phyloP scores from a whole-genome alignment of 495 filamentous ascomycete species.

The Cercophora sp. region DNA sequence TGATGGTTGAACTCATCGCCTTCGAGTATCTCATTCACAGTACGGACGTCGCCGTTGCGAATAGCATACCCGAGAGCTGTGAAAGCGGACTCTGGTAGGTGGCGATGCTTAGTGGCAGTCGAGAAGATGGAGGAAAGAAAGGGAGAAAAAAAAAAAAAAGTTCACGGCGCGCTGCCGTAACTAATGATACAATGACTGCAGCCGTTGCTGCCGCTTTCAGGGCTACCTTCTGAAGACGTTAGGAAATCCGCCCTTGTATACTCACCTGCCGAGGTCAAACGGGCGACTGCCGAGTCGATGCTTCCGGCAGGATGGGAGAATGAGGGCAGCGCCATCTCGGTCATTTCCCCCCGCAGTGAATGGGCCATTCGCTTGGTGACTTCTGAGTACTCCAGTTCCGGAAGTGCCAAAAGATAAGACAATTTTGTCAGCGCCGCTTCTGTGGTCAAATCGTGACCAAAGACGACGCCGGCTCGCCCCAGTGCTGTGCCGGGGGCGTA shows the following conservation, averaged over 20 bases:
- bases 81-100: conserved; percentile 47
- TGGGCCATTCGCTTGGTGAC: conserved; percentile 69
- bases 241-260: not conserved
- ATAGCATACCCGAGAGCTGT: conserved; percentile 81
- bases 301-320: conserved; percentile 70
- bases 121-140: not conserved
- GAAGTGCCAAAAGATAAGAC: conserved; percentile 75
- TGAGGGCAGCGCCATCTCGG: conserved; percentile 56
- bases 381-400: conserved; percentile 55
- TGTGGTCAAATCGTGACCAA: conserved; percentile 88
- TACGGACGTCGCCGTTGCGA: conserved; percentile 61
- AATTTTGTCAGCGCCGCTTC: conserved; percentile 94
- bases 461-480: conserved; percentile 84
- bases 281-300: conserved; percentile 28
- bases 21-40: conserved; percentile 62
- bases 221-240: no score
- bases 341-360: conserved; percentile 82
- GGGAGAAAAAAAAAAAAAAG: conserved; percentile 1
- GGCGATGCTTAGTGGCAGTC: not conserved
- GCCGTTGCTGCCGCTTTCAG: no score
- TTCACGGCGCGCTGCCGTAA: not conserved
- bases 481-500: conserved; percentile 89
- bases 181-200: not conserved
- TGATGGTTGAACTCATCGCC: conserved; percentile 53
- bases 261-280: conserved; percentile 31